Evolutionary conservation across 257 asterid genomes (phyloP).

Genomic region (Cordia subcordata): DNA sequence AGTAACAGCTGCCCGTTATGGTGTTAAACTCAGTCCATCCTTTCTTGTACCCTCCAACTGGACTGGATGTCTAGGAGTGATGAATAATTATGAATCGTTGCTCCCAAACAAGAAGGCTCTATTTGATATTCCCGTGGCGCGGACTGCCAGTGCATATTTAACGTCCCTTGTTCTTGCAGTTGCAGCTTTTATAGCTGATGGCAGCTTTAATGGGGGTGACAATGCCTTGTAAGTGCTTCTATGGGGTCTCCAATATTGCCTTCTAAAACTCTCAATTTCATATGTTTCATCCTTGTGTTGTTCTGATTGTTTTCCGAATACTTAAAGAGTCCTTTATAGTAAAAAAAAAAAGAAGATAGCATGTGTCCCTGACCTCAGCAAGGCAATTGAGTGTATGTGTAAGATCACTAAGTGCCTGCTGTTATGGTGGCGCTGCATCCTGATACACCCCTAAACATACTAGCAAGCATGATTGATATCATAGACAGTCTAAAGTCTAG

Average conservation of each 20-base stretch:
- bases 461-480: too few relatives aligned
- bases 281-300: not conserved
- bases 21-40: constrained; percentile 91
- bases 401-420: too few relatives aligned
- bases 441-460: too few relatives aligned
- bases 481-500: not conserved
- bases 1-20: constrained; percentile 67
- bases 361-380: too few relatives aligned
- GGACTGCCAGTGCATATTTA: constrained; percentile 81
- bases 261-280: not conserved
- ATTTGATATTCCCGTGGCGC: constrained; percentile 82
- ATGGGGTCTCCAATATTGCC: not conserved
- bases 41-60: constrained; percentile 88
- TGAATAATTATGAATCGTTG: constrained; percentile 79
- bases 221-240: constrained; percentile 67
- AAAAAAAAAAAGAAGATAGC: too few relatives aligned
- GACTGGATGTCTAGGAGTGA: constrained; percentile 92
- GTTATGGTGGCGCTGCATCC: too few relatives aligned
- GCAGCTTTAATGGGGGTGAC: constrained; percentile 87
- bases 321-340: too few relatives aligned
- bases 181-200: constrained; percentile 75
- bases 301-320: too few relatives aligned
- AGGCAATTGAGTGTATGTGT: too few relatives aligned
- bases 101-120: constrained; percentile 82
- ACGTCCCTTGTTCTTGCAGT: constrained; percentile 63